Evolutionary conservation across 306 rosid genomes (phyloP).

Genomic region (Phaseolus lunatus): DNA sequence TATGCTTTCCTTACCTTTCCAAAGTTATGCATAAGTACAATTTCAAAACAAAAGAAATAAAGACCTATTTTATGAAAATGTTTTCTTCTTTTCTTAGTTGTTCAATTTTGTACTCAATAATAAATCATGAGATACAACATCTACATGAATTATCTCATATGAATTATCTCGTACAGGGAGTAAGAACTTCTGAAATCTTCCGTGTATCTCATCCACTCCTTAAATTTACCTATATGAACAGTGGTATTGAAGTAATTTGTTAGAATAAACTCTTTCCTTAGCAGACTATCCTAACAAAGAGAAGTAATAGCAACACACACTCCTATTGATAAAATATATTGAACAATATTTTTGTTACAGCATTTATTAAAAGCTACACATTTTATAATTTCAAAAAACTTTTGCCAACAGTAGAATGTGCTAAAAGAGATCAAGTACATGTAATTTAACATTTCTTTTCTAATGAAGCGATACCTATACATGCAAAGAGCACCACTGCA

Average conservation of each 20-base stretch:
- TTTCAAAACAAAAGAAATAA: neutral
- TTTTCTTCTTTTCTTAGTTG: neutral
- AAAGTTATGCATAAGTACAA: neutral
- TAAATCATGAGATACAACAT: neutral
- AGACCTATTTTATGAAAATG: neutral
- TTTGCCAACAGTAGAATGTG: neutral
- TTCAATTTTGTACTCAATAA: neutral
- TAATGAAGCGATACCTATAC: slow-evolving; percentile 20
- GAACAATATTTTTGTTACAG: neutral
- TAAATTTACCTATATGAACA: neutral
- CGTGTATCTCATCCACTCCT: neutral
- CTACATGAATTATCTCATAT: slow-evolving; percentile 14
- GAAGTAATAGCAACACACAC: neutral
- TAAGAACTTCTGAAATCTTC: slow-evolving; percentile 2
- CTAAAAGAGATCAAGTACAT: neutral
- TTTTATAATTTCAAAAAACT: neutral
- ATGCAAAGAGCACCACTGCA: slow-evolving; percentile 5
- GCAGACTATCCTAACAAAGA: neutral
- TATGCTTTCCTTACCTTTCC: neutral
- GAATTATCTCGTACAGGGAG: neutral
- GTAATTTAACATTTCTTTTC: neutral
- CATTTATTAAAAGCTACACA: neutral
- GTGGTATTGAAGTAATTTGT: slow-evolving; percentile 20
- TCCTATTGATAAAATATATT: neutral
- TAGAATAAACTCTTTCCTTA: neutral